phyloP scores from a whole-genome alignment of 2,329 filamentous ascomycete species.

The Aspergillus costaricaensis region DNA sequence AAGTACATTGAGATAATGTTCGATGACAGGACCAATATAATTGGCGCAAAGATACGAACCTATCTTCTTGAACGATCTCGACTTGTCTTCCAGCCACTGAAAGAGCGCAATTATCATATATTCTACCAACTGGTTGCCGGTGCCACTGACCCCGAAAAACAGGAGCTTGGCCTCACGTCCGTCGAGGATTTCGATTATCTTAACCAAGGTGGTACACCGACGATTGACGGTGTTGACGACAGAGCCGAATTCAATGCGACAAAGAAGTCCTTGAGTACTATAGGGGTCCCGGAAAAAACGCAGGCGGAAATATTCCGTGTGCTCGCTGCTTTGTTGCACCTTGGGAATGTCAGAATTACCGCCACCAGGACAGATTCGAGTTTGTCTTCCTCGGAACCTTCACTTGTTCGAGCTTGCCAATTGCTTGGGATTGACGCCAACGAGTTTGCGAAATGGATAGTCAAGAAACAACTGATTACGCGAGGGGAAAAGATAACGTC shows the following conservation, averaged over 20 bases:
- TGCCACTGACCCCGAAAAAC: conserved; percentile 77
- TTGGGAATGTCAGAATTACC: conserved; percentile 95
- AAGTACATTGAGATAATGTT: conserved; percentile 99
- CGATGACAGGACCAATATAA: conserved; percentile 90
- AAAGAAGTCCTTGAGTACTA: conserved; percentile 79
- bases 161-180: conserved; percentile 75
- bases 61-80: conserved; percentile 94
- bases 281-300: conserved; percentile 73
- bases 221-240: conserved; percentile 93
- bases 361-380: conserved; percentile 86
- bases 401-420: conserved; percentile 75
- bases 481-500: conserved; percentile 97
- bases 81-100: conserved; percentile 94
- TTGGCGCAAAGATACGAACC: conserved; percentile 94
- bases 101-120: conserved; percentile 98
- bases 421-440: conserved; percentile 84
- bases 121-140: conserved; percentile 97
- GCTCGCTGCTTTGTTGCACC: conserved; percentile 84
- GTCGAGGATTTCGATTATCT: conserved; percentile 94
- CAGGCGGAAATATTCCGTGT: conserved; percentile 88
- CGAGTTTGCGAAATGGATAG: conserved; percentile 95
- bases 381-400: conserved; percentile 76
- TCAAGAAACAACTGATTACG: conserved; percentile 97
- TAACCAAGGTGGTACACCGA: conserved; percentile 88
- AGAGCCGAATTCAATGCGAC: conserved; percentile 91